Evolutionary conservation across 805 yeast species (phyloP).

Genomic region (Cyberlindnera euphorbiiphila): DNA sequence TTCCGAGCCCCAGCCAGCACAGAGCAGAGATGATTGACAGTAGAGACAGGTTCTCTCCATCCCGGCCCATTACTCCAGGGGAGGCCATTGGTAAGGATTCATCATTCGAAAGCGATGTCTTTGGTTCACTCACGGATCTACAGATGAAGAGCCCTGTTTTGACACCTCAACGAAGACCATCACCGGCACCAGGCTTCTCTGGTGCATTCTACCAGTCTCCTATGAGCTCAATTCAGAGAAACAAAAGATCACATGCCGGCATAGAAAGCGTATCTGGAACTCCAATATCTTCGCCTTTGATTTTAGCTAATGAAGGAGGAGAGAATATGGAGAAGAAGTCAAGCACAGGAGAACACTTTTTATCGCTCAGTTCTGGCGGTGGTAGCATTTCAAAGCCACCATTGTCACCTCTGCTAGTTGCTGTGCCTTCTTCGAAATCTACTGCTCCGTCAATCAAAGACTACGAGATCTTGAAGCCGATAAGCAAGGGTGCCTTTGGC

Average conservation of each 20-base stretch:
- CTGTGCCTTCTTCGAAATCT: slow-evolving; percentile 52
- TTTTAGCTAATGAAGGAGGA: slow-evolving; percentile 43
- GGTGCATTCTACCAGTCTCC: slow-evolving; percentile 39
- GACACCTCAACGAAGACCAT: slow-evolving; percentile 30
- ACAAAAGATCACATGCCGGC: slow-evolving; percentile 27
- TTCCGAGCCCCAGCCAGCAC: slow-evolving; percentile 31
- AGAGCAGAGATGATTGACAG: slow-evolving; percentile 11
- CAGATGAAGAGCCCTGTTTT: slow-evolving; percentile 28
- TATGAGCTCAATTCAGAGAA: slow-evolving; percentile 59
- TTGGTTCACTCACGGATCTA: slow-evolving; percentile 24
- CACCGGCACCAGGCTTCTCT: slow-evolving; percentile 20
- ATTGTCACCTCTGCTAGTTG: slow-evolving; percentile 72
- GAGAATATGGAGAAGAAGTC: slow-evolving; percentile 27
- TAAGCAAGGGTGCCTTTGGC: slow-evolving; percentile 97
- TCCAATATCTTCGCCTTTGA: slow-evolving; percentile 57
- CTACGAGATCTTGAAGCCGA: slow-evolving; percentile 87
- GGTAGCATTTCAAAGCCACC: slow-evolving; percentile 50
- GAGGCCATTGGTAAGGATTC: slow-evolving; percentile 28
- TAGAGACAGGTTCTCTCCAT: slow-evolving; percentile 25
- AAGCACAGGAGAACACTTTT: slow-evolving; percentile 25
- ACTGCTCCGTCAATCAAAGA: slow-evolving; percentile 73
- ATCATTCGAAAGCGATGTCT: slow-evolving; percentile 13
- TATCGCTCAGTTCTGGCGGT: slow-evolving; percentile 20
- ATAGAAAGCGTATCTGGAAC: slow-evolving; percentile 29
- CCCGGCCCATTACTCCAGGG: slow-evolving; percentile 43